Conservation (phyloP, 257 asterid genomes). For the Ballota nigra region DNA sequence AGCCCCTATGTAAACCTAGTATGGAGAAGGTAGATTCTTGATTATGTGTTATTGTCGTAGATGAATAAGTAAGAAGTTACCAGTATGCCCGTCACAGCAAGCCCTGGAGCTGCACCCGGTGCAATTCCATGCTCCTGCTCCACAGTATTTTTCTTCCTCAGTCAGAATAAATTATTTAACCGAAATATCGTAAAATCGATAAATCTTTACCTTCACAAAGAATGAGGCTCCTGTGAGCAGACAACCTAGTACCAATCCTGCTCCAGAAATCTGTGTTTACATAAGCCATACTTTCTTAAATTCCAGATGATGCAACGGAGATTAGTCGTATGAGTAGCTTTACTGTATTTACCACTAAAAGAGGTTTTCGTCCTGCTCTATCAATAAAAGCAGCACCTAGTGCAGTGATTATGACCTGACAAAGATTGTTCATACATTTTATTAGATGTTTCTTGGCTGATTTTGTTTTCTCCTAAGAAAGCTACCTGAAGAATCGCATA, state of each 20-base stretch:
- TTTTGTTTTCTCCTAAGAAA: not conserved
- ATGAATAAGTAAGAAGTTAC: constrained; percentile 40
- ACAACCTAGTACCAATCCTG: constrained; percentile 82
- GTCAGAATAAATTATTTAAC: constrained; percentile 11
- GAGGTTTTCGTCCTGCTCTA: constrained; percentile 86
- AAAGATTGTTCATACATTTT: not conserved
- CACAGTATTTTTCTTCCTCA: not conserved
- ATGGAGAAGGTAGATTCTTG: constrained; percentile 16
- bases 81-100: constrained; percentile 82
- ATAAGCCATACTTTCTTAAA: not conserved
- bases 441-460: not conserved
- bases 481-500: constrained; percentile 83
- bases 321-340: not conserved
- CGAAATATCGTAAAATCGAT: not conserved
- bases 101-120: constrained; percentile 54
- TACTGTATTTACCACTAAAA: constrained; percentile 55
- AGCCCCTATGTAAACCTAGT: constrained; percentile 73
- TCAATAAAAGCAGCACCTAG: constrained; percentile 72
- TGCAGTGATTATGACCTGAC: constrained; percentile 72
- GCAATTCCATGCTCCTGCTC: constrained; percentile 69
- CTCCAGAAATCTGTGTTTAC: constrained; percentile 60
- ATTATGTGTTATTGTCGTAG: not conserved
- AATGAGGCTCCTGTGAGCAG: constrained; percentile 64
- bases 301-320: not conserved
- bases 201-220: constrained; percentile 60